Evolutionary conservation across 2,329 filamentous ascomycete genomes (phyloP).

Genomic region (Penicillium sp.): DNA sequence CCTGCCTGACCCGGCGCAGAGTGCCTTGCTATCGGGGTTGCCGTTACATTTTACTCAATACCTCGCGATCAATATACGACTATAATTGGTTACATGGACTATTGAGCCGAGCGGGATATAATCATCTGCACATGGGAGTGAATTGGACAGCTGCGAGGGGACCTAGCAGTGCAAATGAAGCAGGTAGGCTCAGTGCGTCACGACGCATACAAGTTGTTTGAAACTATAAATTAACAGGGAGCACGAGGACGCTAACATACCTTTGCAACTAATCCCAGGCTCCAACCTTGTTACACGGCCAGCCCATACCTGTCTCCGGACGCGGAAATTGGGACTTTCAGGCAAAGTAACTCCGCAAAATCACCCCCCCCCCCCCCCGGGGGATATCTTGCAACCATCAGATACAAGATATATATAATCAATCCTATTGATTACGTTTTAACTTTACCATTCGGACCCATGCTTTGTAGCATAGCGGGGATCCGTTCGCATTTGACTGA

Average conservation of each 20-base stretch:
- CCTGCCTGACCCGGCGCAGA: neutral
- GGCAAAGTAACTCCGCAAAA: neutral
- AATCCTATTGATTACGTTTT: neutral
- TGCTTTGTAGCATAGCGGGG: neutral
- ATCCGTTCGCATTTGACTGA: neutral
- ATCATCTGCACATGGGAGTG: neutral
- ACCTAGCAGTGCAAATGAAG: no score
- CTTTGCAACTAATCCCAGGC: neutral
- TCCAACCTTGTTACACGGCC: neutral
- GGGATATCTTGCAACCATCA: neutral
- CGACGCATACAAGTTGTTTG: neutral
- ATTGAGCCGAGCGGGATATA: neutral
- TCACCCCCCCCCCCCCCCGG: neutral
- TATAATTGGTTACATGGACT: no score
- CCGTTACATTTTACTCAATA: neutral
- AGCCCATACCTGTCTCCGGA: slow-evolving; percentile 1
- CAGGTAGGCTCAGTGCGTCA: neutral
- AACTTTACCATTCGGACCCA: neutral
- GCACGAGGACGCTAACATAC: neutral
- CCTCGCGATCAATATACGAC: no score
- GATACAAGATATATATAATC: neutral
- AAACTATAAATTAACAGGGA: neutral
- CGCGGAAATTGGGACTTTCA: neutral
- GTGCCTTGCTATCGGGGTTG: neutral
- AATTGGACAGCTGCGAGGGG: no score